Evolutionary conservation across 2,329 filamentous ascomycete genomes (phyloP).

Genomic region (Ceratocystis albifundus): DNA sequence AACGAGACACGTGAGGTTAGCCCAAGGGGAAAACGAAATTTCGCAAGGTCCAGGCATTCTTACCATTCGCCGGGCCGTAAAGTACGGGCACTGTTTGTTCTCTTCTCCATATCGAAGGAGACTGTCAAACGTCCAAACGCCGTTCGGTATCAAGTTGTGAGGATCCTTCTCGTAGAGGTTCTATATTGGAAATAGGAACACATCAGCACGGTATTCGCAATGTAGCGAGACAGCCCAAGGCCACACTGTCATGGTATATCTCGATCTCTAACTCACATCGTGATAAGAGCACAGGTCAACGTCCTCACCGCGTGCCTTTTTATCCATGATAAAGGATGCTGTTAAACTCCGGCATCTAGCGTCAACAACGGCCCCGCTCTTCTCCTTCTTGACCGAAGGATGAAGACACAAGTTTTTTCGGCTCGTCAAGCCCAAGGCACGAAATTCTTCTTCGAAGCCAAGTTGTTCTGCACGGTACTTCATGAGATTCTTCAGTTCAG

Average conservation of each 20-base stretch:
- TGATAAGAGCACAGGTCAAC: slow-evolving; percentile 94
- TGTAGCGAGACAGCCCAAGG: not conserved
- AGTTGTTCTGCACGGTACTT: slow-evolving; percentile 83
- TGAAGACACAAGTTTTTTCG: slow-evolving; percentile 95
- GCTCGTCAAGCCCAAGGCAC: slow-evolving; percentile 83
- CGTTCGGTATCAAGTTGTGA: slow-evolving; percentile 85
- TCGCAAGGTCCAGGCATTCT: slow-evolving; percentile 25
- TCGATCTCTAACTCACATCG: slow-evolving; percentile 47
- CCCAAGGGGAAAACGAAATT: slow-evolving; percentile 18
- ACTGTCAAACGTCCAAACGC: slow-evolving; percentile 89
- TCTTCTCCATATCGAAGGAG: slow-evolving; percentile 83
- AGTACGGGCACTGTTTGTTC: slow-evolving; percentile 95
- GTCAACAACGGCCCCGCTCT: slow-evolving; percentile 88
- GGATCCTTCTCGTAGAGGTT: slow-evolving; percentile 92
- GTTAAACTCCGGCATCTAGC: slow-evolving; percentile 92
- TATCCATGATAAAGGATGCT: slow-evolving; percentile 93
- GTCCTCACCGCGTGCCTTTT: slow-evolving; percentile 88
- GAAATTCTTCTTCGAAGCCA: slow-evolving; percentile 84
- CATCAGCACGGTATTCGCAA: not conserved
- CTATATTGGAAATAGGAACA: slow-evolving; percentile 31
- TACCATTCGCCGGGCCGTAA: slow-evolving; percentile 88
- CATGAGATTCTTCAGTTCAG: slow-evolving; percentile 85
- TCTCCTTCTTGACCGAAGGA: slow-evolving; percentile 89
- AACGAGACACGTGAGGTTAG: not conserved
- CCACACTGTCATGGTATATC: not conserved